Conservation (phyloP, 1,284 basidiomycete species). For the Earliella scabrosa region DNA sequence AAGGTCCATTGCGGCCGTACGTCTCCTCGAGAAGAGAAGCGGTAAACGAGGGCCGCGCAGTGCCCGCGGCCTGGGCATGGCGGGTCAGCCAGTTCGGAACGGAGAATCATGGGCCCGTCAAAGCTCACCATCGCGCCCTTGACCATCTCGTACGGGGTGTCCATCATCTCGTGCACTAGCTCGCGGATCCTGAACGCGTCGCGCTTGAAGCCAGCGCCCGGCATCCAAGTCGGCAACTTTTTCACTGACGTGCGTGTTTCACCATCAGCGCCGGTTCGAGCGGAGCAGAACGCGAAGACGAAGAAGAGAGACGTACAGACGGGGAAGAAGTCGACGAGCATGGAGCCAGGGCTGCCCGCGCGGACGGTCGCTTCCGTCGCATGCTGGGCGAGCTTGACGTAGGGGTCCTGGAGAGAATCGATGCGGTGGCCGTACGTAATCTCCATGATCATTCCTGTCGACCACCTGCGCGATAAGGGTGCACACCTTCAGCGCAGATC, state of each 20-base stretch:
- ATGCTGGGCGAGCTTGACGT: slow-evolving; percentile 44
- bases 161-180: slow-evolving; percentile 45
- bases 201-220: slow-evolving; percentile 59
- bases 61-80: slow-evolving; percentile 40
- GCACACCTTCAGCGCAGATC: background rate
- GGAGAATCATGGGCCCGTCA: background rate
- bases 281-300: background rate
- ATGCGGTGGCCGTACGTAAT: slow-evolving; percentile 35
- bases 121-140: slow-evolving; percentile 50
- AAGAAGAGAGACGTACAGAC: slow-evolving; percentile 41
- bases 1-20: slow-evolving; percentile 17
- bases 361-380: slow-evolving; percentile 52
- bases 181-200: slow-evolving; percentile 45
- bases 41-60: slow-evolving; percentile 54
- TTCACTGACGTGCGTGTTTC: slow-evolving; percentile 34
- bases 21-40: slow-evolving; percentile 49
- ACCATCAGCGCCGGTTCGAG: background rate
- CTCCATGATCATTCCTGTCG: slow-evolving; percentile 27
- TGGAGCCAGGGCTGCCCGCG: slow-evolving; percentile 54
- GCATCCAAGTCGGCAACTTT: slow-evolving; percentile 59
- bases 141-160: slow-evolving; percentile 57
- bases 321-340: slow-evolving; percentile 61
- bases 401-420: slow-evolving; percentile 32
- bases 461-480: slow-evolving; percentile 21
- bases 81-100: background rate